Base-by-base conservation (phyloP, 1,284 basidiomycete genomes). In the Cutaneotrichosporon sp. region DNA sequence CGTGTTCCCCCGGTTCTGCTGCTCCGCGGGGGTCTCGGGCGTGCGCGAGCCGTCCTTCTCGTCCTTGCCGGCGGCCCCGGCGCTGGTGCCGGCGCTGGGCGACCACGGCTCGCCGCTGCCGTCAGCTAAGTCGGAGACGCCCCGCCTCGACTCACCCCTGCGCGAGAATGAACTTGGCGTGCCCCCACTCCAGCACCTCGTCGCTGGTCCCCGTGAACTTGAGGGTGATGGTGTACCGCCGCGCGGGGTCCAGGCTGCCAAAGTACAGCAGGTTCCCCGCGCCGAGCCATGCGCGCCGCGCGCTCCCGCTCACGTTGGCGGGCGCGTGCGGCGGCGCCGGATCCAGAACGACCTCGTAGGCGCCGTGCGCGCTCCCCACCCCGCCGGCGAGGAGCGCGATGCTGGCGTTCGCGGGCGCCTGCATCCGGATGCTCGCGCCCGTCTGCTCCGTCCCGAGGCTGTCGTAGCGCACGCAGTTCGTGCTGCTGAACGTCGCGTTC, bases 51-150 rank as follows among this genome's bases (percentile, higher is more conserved):
- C n/a, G n/a, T n/a, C 34, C 4, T 42, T 18, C 38, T 18, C 16
- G 18, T 42, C 7, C 18, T 18, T 36, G 16, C 38, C 38, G 18
- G 1, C 24, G 3, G 20, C 7, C 43, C n/a, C 43, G n/a, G n/a
- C n/a, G n/a, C n/a, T n/a, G n/a, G n/a, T n/a, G n/a, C 43, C 43
- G n/a, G 10, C 24, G 2, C 22, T 10, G 13, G 22, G 13, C 9
- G 22, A 46, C 51, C 51, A 53, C 14, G 34, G 14, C 22, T 36
- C 51, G 9, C 51, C 51, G 4, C 51, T 53, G 24, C 34, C 22
- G 22, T 53, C 51, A 53, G 51, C n/a, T n/a, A n/a, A n/a, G n/a
- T n/a, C n/a, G n/a, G n/a, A n/a, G n/a, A n/a, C n/a, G n/a, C 51
- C 10, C n/a, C 2, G 9, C 13, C 20, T n/a, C n/a, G n/a, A 52